Evolutionary conservation across 2,329 filamentous ascomycete species (phyloP).

Genomic region (Fusarium sp.): DNA sequence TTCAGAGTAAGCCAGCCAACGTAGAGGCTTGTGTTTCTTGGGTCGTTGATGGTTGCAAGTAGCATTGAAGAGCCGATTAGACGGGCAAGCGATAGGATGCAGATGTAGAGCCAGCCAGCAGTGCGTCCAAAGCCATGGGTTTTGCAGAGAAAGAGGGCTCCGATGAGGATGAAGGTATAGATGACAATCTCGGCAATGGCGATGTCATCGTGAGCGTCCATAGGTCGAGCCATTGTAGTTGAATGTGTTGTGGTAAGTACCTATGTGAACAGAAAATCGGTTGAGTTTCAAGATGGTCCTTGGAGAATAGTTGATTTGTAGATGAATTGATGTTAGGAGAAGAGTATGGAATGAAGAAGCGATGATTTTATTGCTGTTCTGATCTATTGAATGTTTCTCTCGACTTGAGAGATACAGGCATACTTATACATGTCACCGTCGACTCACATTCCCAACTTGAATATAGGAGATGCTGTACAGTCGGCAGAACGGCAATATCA

Average conservation of each 20-base stretch:
- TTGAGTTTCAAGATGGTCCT: background rate
- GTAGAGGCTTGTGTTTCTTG: conserved; percentile 54
- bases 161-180: conserved; percentile 45
- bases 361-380: background rate
- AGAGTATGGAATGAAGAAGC: background rate
- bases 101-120: conserved; percentile 68
- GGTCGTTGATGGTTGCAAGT: conserved; percentile 58
- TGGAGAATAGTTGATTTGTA: background rate
- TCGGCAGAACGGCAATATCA: conserved; percentile 21
- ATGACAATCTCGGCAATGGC: conserved; percentile 48
- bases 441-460: background rate
- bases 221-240: conserved; percentile 34
- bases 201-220: conserved; percentile 47
- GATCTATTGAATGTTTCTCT: background rate
- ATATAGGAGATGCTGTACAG: background rate
- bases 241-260: background rate
- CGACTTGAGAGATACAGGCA: background rate
- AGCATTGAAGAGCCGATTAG: conserved; percentile 64
- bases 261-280: background rate
- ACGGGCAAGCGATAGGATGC: conserved; percentile 67
- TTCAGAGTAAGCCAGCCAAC: conserved; percentile 48
- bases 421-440: conserved; percentile 23
- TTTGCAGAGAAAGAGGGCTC: conserved; percentile 56
- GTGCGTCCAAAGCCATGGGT: conserved; percentile 64
- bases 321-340: background rate